phyloP scores from a whole-genome alignment of 306 rosid species.

The Castanea sativa region DNA sequence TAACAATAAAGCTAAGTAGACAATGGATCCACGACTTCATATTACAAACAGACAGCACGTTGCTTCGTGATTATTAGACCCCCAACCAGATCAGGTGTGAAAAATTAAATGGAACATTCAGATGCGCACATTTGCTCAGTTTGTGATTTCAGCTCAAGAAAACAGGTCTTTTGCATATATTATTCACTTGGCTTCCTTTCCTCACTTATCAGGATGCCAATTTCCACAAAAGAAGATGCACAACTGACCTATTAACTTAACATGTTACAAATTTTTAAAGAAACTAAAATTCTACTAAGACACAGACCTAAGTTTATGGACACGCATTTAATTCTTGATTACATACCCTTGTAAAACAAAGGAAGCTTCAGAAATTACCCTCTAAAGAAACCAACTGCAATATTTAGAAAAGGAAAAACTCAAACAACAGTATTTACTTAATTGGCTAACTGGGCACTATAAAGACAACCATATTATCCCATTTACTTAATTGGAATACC shows the following conservation, averaged over 20 bases:
- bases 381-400: too few species aligned
- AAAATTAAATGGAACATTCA: too few species aligned
- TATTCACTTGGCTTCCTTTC: background rate
- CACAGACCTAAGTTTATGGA: background rate
- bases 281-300: background rate
- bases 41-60: too few species aligned
- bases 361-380: too few species aligned
- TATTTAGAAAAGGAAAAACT: too few species aligned
- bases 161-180: background rate
- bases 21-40: too few species aligned
- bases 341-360: background rate
- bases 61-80: too few species aligned
- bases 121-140: background rate
- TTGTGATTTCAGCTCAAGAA: background rate
- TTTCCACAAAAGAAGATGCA: background rate
- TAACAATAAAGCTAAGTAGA: too few species aligned
- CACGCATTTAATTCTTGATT: background rate
- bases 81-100: too few species aligned
- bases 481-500: background rate
- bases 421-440: too few species aligned
- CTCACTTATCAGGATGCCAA: background rate
- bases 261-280: background rate
- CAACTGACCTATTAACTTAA: background rate
- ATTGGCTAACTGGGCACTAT: too few species aligned
- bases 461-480: too few species aligned